phyloP scores from a whole-genome alignment of 306 rosid genomes.

The Hippophae tibetana region DNA sequence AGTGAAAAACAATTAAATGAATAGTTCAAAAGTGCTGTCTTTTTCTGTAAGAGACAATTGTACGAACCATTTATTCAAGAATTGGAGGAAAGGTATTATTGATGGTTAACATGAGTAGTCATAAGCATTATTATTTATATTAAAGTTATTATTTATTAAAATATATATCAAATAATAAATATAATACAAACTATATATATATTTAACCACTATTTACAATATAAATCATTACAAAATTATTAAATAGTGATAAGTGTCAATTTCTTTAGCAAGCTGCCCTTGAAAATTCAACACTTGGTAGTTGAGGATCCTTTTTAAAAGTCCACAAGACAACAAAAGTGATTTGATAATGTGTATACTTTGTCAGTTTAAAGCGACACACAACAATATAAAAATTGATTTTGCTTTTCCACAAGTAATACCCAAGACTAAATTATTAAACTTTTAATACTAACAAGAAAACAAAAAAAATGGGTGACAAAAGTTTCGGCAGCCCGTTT shows the following conservation, averaged over 20 bases:
- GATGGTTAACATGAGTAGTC: too few relatives aligned
- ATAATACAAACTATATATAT: too few relatives aligned
- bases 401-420: slow-evolving; percentile 5
- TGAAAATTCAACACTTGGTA: slow-evolving; percentile 59
- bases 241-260: slow-evolving; percentile 1
- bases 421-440: not conserved
- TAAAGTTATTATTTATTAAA: too few relatives aligned
- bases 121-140: too few relatives aligned
- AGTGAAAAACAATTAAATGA: slow-evolving; percentile 6
- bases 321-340: slow-evolving; percentile 59
- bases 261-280: slow-evolving; percentile 21
- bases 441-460: not conserved
- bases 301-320: slow-evolving; percentile 57
- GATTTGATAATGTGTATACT: slow-evolving; percentile 26
- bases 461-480: slow-evolving; percentile 3
- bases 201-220: not conserved
- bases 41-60: slow-evolving; percentile 16
- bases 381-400: slow-evolving; percentile 12
- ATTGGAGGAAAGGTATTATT: too few relatives aligned
- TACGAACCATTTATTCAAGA: slow-evolving; percentile 28
- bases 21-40: slow-evolving; percentile 6
- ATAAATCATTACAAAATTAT: too few relatives aligned
- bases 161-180: too few relatives aligned
- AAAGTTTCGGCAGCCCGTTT: slow-evolving; percentile 24
- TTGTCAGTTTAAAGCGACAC: slow-evolving; percentile 39